Conservation (phyloP, 805 yeast genomes). For the Wickerhamiella musiphila region DNA sequence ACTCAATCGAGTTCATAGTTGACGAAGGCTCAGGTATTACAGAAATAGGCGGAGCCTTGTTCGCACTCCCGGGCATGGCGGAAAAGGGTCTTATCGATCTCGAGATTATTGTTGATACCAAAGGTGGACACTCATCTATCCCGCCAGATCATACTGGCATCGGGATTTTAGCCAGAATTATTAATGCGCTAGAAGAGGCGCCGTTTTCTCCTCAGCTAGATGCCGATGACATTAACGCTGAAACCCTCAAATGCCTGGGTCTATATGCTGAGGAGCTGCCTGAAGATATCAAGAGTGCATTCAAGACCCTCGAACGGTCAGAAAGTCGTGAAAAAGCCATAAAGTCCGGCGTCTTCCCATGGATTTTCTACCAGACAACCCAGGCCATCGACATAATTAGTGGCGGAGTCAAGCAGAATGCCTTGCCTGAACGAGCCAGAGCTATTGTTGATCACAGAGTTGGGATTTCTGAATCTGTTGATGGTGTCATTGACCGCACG, state of each 20-base stretch:
- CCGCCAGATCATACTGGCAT: constrained; percentile 74
- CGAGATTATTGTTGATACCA: constrained; percentile 33
- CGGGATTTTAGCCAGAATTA: constrained; percentile 51
- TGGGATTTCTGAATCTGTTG: constrained; percentile 35
- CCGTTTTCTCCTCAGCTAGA: constrained; percentile 37
- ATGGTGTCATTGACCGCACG: constrained; percentile 23
- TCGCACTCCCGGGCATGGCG: constrained; percentile 39
- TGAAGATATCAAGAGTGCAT: constrained; percentile 8
- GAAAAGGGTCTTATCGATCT: constrained; percentile 46
- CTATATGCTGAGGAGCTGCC: constrained; percentile 14
- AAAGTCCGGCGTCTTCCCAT: constrained; percentile 5
- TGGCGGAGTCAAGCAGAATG: constrained; percentile 66
- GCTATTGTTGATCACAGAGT: constrained; percentile 48
- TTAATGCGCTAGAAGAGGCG: constrained; percentile 37
- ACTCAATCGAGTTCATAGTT: constrained; percentile 45
- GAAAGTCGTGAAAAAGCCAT: constrained; percentile 7
- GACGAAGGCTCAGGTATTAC: constrained; percentile 49
- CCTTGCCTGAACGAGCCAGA: constrained; percentile 48
- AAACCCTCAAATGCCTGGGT: constrained; percentile 45
- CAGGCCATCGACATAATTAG: constrained; percentile 49
- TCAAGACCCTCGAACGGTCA: constrained; percentile 9
- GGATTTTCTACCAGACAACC: constrained; percentile 35
- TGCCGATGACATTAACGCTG: constrained; percentile 41
- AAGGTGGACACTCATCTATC: constrained; percentile 66
- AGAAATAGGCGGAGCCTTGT: constrained; percentile 28